These are phyloP conservation scores for Bacidia gigantensis DNA, from an alignment of 495 filamentous ascomycete genomes.

Conservation along the genomic window DNA sequence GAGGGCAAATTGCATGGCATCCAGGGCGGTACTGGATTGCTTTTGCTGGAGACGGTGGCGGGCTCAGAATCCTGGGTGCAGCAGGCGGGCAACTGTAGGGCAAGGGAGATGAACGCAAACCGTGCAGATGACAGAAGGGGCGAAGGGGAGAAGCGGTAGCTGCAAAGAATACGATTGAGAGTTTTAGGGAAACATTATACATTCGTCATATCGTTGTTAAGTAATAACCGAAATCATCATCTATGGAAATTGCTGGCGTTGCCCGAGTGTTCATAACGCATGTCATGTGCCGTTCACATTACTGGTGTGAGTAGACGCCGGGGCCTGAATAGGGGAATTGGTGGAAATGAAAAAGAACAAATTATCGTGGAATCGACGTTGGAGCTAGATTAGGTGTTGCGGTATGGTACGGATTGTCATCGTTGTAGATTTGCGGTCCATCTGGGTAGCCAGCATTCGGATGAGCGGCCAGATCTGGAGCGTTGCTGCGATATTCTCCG, in stretches of 20 bases:
- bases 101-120: neutral
- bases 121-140: neutral
- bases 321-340: no score
- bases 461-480: neutral
- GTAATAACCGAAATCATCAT: neutral
- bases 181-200: neutral
- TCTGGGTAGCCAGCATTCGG: slow-evolving; percentile 1
- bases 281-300: no score
- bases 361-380: neutral
- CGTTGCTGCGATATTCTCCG: neutral
- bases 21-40: slow-evolving; percentile 80
- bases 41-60: slow-evolving; percentile 69
- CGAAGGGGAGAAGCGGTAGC: neutral
- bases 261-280: no score
- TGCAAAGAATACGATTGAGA: neutral
- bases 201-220: neutral
- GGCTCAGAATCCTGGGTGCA: slow-evolving; percentile 69
- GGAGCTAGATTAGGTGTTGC: neutral
- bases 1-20: slow-evolving; percentile 63
- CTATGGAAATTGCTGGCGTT: neutral
- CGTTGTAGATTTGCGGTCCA: slow-evolving; percentile 15
- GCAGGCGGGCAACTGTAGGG: slow-evolving; percentile 30
- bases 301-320: no score
- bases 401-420: slow-evolving; percentile 15
- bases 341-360: neutral